Percentiles rank a stretch among this genome's conserved stretches.
Conservation (phyloP, 1,284 basidiomycete species). For the Ceratobasidium sp. region DNA sequence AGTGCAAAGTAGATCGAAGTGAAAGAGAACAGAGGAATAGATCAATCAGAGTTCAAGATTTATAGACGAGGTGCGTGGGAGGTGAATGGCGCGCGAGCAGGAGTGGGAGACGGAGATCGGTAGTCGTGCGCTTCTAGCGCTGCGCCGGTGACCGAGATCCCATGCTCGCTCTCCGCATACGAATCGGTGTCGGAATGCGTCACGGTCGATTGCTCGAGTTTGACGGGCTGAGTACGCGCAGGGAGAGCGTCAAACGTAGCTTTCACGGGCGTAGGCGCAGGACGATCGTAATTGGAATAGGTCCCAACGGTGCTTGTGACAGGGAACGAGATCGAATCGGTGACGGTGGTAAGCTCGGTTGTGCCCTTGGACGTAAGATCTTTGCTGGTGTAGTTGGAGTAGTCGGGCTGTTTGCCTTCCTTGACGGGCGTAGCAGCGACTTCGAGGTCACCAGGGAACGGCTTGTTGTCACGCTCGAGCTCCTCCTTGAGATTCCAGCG, state of each 20-base stretch:
- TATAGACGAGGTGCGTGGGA: too few relatives aligned
- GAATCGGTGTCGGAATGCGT: constrained; percentile 24
- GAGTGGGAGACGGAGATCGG: too few relatives aligned
- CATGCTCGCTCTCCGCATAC: background rate
- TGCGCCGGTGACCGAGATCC: too few relatives aligned
- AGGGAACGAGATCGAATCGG: constrained; percentile 30
- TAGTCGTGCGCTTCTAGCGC: too few relatives aligned
- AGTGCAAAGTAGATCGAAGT: too few relatives aligned
- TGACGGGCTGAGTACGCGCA: constrained; percentile 3
- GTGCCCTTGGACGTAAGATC: constrained; percentile 3
- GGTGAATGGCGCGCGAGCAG: too few relatives aligned
- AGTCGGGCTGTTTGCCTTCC: background rate
- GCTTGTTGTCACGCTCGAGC: constrained; percentile 24
- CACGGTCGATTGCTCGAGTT: constrained; percentile 23
- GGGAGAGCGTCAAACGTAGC: constrained; percentile 18
- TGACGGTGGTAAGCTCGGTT: background rate
- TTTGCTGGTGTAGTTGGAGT: constrained; percentile 9
- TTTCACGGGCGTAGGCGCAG: background rate
- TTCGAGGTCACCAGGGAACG: constrained; percentile 37
- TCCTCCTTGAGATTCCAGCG: constrained; percentile 32
- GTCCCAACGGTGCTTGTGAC: background rate
- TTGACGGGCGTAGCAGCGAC: background rate
- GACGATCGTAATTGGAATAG: constrained; percentile 33
- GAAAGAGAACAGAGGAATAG: too few relatives aligned
- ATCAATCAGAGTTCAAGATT: too few relatives aligned